Evolutionary conservation across 2,329 filamentous ascomycete genomes (phyloP), one percentile per base, ranked within the genome.

Genomic region (Parascedosporium putredinis): DNA sequence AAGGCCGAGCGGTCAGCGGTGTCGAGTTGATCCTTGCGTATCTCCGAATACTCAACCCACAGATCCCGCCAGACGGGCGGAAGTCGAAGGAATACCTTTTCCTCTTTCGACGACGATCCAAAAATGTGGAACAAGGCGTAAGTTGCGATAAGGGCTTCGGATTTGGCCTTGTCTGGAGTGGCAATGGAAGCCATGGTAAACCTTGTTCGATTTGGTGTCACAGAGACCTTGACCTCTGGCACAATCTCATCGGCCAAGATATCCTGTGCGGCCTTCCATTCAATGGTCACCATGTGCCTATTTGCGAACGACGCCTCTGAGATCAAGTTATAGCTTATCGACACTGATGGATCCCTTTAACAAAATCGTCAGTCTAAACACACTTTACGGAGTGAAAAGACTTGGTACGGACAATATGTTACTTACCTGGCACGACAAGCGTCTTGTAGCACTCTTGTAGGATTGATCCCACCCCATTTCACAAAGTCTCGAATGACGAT

Each of bases 61-160:
- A 96, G 69, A 55, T 95, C 86, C 61, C 87, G 82, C 86, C 88
- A 98, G 2, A 79, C 74, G 1, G 83, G 73, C 3, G 90, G 88
- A 14, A 98, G 71, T 47, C 86, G 79, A 54, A 95, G 64, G 52
- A 84, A 84, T 2, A 88, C 79, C 62, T 94, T 97, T 55, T 94
- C 88, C 59, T 97, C 91, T 57, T 88, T 93, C 0, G 79, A 67
- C 14, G 82, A 86, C n/a, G 78, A 76, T 1, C 81, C 80, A 55
- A 89, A 95, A 1, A 95, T 73, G 36, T 86, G 75, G 62, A 95
- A 96, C 1, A 98, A 68, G 2, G 86, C 88, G 10, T 80, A 74
- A 0, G 89, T 95, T 5, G 89, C 86, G 38, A 93, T 76, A 57
- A 84, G 97, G 1, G 84, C 83, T 64, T 97, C 90, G 5, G 93